phyloP scores from a whole-genome alignment of 768 basidiomycete genomes.

The Lanmaoa rubissima region DNA sequence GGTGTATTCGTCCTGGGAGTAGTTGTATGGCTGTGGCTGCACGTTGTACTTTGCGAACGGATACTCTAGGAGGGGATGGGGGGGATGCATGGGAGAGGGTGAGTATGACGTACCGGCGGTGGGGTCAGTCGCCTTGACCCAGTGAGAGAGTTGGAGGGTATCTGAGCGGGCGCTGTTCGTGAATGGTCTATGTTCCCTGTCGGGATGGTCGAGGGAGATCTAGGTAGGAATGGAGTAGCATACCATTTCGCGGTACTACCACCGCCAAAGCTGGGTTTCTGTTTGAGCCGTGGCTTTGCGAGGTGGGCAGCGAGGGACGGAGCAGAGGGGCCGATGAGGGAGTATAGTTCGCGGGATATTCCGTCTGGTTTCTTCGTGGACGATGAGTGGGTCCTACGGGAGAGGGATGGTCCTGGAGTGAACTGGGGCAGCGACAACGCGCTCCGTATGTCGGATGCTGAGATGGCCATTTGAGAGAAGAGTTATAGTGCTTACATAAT shows the following conservation, averaged over 20 bases:
- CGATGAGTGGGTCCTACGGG: constrained; percentile 42
- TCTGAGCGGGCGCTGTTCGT: constrained; percentile 70
- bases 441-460: constrained; percentile 81
- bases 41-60: constrained; percentile 83
- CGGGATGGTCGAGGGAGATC: neutral
- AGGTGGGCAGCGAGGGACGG: constrained; percentile 80
- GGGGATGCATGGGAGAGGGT: neutral
- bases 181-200: constrained; percentile 79
- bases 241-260: constrained; percentile 73
- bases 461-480: constrained; percentile 50
- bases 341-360: constrained; percentile 89
- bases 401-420: constrained; percentile 28
- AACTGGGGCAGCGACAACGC: constrained; percentile 61
- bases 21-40: constrained; percentile 60
- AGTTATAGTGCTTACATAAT: neutral
- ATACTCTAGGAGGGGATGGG: constrained; percentile 50
- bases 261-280: constrained; percentile 74
- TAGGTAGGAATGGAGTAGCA: constrained; percentile 1
- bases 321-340: constrained; percentile 91
- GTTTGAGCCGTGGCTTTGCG: constrained; percentile 80
- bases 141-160: constrained; percentile 72
- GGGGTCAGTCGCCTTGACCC: constrained; percentile 68
- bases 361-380: constrained; percentile 75
- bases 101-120: constrained; percentile 45
- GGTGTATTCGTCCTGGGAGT: constrained; percentile 86